Evolutionary conservation across 805 yeast genomes (phyloP).

Genomic region (Candida qinlingensis): DNA sequence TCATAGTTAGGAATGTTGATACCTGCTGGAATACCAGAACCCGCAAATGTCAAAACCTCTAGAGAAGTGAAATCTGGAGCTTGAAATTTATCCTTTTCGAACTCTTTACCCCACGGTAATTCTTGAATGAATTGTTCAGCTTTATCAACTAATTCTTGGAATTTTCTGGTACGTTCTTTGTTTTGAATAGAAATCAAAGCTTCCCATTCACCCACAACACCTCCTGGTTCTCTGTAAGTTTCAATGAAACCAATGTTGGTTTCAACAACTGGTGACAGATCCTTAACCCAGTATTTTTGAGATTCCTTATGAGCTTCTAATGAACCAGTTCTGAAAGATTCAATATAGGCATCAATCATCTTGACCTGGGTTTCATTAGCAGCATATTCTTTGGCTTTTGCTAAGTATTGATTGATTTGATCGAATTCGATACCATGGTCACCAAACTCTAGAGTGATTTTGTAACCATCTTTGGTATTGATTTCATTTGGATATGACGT

Average conservation of each 20-base stretch:
- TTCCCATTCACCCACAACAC: conserved; percentile 93
- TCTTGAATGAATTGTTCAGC: conserved; percentile 60
- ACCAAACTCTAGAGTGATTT: conserved; percentile 60
- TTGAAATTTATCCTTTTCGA: conserved; percentile 79
- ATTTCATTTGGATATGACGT: conserved; percentile 50
- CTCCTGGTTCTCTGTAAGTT: conserved; percentile 89
- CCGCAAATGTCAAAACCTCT: conserved; percentile 85
- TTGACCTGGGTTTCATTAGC: conserved; percentile 69
- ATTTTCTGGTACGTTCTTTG: conserved; percentile 78
- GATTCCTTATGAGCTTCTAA: conserved; percentile 82
- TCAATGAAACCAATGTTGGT: conserved; percentile 89
- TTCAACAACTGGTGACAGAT: conserved; percentile 70
- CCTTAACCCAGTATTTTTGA: conserved; percentile 85
- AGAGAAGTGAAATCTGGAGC: conserved; percentile 92
- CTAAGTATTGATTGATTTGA: conserved; percentile 49
- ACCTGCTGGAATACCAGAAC: conserved; percentile 90
- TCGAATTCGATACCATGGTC: conserved; percentile 68
- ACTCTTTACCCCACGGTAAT: conserved; percentile 74
- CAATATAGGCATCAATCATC: conserved; percentile 62
- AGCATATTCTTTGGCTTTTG: conserved; percentile 52
- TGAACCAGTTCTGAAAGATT: conserved; percentile 74
- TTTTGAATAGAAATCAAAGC: conserved; percentile 87
- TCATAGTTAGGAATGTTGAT: conserved; percentile 91
- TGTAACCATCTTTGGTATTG: conserved; percentile 33
- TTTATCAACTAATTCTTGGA: conserved; percentile 58